Percentiles rank a stretch among this genome's conserved stretches.
Evolutionary conservation across 208 protist species (phyloP).

Genomic region (Acanthamoeba castellanii): DNA sequence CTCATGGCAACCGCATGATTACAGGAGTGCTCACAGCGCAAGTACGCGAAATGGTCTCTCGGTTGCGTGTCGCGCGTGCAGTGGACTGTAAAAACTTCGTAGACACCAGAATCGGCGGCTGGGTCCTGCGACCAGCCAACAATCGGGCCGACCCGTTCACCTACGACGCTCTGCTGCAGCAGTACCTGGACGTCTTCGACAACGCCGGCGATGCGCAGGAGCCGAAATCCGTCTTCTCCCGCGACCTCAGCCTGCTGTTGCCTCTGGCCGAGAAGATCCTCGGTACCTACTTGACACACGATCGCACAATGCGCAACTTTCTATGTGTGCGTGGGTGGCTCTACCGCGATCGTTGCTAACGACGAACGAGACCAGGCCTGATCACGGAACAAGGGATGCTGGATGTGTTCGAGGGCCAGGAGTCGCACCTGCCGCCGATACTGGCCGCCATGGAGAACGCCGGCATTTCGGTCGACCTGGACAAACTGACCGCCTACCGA

Average conservation of each 20-base stretch:
- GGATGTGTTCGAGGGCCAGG: slow-evolving; percentile 34
- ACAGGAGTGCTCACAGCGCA: too few relatives aligned
- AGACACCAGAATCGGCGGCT: slow-evolving; percentile 43
- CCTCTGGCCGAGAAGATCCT: slow-evolving; percentile 37
- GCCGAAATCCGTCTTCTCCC: neutral
- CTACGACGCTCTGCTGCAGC: slow-evolving; percentile 31
- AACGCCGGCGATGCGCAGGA: neutral
- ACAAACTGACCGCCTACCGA: slow-evolving; percentile 16
- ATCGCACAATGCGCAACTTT: too few relatives aligned
- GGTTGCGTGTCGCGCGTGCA: neutral
- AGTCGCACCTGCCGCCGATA: slow-evolving; percentile 44
- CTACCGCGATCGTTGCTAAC: too few relatives aligned
- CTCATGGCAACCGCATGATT: neutral
- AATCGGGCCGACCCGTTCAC: slow-evolving; percentile 4
- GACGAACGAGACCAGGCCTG: neutral
- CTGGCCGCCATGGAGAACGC: slow-evolving; percentile 54
- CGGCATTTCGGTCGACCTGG: slow-evolving; percentile 63
- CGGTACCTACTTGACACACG: neutral
- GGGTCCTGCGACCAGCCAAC: slow-evolving; percentile 20
- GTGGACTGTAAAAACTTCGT: neutral
- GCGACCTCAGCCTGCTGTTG: neutral
- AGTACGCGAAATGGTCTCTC: neutral
- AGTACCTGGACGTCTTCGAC: slow-evolving; percentile 43
- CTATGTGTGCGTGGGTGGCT: too few relatives aligned
- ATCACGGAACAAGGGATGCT: neutral